Evolutionary conservation across 1,284 basidiomycete species (phyloP), one percentile per base, ranked within the genome.

Genomic region (Mycosarcoma maydis): DNA sequence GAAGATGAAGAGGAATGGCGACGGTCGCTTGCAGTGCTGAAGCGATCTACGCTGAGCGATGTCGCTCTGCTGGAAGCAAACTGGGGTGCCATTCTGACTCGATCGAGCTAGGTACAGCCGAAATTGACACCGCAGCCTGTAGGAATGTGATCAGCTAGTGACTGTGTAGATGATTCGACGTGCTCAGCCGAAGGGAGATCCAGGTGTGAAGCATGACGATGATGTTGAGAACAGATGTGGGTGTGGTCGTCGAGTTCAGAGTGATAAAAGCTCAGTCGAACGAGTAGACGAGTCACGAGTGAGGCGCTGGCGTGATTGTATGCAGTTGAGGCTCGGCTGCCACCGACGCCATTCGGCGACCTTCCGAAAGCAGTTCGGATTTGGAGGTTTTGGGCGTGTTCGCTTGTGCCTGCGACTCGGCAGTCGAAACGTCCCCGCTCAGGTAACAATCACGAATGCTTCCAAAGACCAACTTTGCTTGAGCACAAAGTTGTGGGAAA

Each of bases 41-140:
- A 67, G 43, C 69, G 62, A 19, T 72, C 69, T 16, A 67, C 46
- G 41, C 64, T 67, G 52, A 67, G 55, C 45, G 68, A 72, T 9
- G 58, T 72, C 17, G 53, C 42, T 26, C 67, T 60, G 44, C 50
- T 50, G n/a, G 60, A 50, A 6, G 54, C 46, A 20, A 50, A 54
- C 29, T 58, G 47, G 5, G 46, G 30, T 2, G 45, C 17, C 58
- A 62, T 62, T 7, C 3, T 38, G 20, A 16, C 11, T 13, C 8
- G 19, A 19, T n/a, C 6, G 16, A 38, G 26, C 34, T 22, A 10
- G 17, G 3, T 11, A 19, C 30, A 24, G 38, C 48, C 23, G 30
- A 29, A 24, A n/a, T 4, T 6, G 37, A 11, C 22, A 23, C 14
- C 20, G 13, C 27, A 23, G 13, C 23, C 27, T 42, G 29, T 11